Conservation (phyloP, 495 filamentous ascomycete genomes). For the Haplographium delicatum region DNA sequence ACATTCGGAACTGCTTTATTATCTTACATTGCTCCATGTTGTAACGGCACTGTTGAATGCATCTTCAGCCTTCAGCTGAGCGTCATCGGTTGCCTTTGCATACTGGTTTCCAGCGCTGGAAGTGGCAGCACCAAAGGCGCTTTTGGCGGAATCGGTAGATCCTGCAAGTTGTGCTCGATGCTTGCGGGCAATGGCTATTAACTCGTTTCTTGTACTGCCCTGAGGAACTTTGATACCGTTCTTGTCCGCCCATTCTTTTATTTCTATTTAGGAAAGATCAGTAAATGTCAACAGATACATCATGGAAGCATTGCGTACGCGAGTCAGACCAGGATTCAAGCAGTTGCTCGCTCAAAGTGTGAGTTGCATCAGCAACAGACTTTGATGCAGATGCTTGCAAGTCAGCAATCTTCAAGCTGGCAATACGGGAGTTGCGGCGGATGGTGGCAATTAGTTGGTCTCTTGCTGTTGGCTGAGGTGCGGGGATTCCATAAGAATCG, state of each 20-base stretch:
- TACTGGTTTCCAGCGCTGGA: constrained; percentile 74
- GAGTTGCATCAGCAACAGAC: constrained; percentile 61
- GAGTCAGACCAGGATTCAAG: constrained; percentile 88
- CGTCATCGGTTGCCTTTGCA: constrained; percentile 69
- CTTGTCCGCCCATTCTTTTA: constrained; percentile 76
- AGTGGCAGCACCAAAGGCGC: constrained; percentile 70
- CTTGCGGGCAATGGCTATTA: constrained; percentile 86
- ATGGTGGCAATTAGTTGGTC: constrained; percentile 85
- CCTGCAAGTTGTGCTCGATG: constrained; percentile 70
- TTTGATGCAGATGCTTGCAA: constrained; percentile 55
- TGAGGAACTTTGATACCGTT: constrained; percentile 79
- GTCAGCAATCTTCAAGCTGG: constrained; percentile 59
- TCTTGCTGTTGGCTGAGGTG: constrained; percentile 76
- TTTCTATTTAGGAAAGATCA: constrained; percentile 27
- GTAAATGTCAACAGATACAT: constrained; percentile 16
- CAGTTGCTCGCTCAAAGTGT: constrained; percentile 71
- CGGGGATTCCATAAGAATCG: constrained; percentile 83
- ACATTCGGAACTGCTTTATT: no score
- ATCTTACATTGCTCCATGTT: constrained; percentile 57
- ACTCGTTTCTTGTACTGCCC: constrained; percentile 82
- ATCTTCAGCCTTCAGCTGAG: constrained; percentile 56
- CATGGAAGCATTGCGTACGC: constrained; percentile 26
- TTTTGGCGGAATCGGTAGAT: constrained; percentile 36
- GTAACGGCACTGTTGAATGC: constrained; percentile 59
- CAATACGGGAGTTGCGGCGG: constrained; percentile 83